phyloP scores from a whole-genome alignment of 2,329 filamentous ascomycete species.

The Colletotrichum orchidophilum region DNA sequence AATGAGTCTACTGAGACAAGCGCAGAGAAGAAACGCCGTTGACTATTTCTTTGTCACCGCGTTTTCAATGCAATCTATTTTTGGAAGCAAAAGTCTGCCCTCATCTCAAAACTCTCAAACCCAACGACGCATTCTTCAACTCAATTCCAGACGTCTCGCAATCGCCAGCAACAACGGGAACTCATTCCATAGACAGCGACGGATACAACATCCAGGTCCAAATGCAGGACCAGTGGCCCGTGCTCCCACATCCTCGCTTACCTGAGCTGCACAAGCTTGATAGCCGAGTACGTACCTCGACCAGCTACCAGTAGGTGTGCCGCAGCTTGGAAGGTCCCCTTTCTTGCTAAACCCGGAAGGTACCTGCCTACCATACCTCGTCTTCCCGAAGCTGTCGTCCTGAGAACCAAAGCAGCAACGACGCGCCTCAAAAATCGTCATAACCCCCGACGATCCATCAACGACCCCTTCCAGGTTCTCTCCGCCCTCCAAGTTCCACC shows the following conservation, averaged over 20 bases:
- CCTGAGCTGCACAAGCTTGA: constrained; percentile 2
- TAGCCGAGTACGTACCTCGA: constrained; percentile 1
- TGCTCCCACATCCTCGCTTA: constrained; percentile 15
- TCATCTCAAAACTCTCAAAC: background rate
- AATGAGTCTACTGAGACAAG: background rate
- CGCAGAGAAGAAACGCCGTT: background rate
- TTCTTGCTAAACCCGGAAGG: background rate
- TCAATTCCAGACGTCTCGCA: background rate
- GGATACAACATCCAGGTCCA: background rate
- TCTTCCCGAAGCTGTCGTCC: constrained; percentile 28
- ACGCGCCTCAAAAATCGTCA: constrained; percentile 35
- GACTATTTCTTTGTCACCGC: background rate
- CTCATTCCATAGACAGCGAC: no score
- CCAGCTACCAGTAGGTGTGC: background rate
- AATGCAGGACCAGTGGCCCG: constrained; percentile 21
- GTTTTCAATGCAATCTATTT: background rate
- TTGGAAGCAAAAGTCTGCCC: background rate
- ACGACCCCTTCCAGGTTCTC: constrained; percentile 10
- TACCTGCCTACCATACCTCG: background rate
- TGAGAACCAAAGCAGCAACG: constrained; percentile 29
- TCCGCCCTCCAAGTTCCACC: constrained; percentile 20
- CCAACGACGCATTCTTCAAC: background rate
- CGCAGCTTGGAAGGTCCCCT: background rate
- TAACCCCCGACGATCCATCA: constrained; percentile 29
- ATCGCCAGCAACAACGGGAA: background rate